Evolutionary conservation across 371 early-diverging fungal species (phyloP), one percentile per base, ranked within the genome.

Genomic region (Lichtheimia hyalospora): DNA sequence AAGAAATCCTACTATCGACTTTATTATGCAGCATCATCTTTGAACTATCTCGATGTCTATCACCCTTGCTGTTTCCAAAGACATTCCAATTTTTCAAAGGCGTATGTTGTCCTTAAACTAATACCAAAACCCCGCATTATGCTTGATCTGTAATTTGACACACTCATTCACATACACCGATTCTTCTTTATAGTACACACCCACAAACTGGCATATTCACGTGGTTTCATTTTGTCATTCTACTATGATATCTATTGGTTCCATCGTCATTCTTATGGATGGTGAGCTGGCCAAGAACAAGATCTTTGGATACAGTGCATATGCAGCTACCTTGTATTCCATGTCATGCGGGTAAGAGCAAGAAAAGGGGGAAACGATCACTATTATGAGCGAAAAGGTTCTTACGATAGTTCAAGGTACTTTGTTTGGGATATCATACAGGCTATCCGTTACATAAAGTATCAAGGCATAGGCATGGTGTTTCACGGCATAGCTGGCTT

Each of bases 391-490:
- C 23, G 25, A 49, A 28, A 52, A 40, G 41, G 21, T 20, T 8
- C 39, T 25, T 28, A 25, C 25, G 41, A 25, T 25, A 67, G 21
- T 46, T 46, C 21, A 21, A 90, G 94, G 8, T 96, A 95, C 74
- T 96, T 96, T 73, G 57, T 94, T 49, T 97, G 96, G 96, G 97
- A 97, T 74, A 81, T 87, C 0, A 57, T 87, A 50, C 74, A 89
- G 27, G 89, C 85, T n/a, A 59, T 93, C 27, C 79, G 81, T 57
- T 84, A 92, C 54, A 60, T 86, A 48, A 82, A 84, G 55, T 74
- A 87, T 58, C 84, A 85, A 61, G 94, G 94, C 12, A 51, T 88
- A 6, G 91, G 91, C 12, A 95, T 96, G 79, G 87, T 92, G 6
- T 67, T 92, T 24, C 97, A 97, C 61, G 97, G 90, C 8, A 23